Base-by-base conservation (phyloP, 1,284 basidiomycete genomes). In the Termitomyces sp. region DNA sequence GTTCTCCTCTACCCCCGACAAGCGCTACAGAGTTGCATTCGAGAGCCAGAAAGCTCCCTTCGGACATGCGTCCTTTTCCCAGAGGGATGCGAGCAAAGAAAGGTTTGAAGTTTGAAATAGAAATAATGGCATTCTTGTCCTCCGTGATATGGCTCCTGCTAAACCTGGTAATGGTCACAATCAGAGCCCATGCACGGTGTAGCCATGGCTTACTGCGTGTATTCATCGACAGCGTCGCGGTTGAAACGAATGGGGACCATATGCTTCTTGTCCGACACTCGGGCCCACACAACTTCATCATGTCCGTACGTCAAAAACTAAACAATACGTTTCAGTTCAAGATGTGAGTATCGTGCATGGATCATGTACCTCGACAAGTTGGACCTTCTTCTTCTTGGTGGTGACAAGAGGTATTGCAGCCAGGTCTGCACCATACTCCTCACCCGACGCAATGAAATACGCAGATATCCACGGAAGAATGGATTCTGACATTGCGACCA, bases 381-480 rank as follows among this genome's bases (percentile, higher is more conserved):
- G 84, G 1, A 77, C 79, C 59, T 73, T 82, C 58, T 70, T 77
- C 47, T 67, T 70, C 58, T 70, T 73, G 1, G 52, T 49, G 42
- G 63, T 65, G 2, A 17, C n/a, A 7, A 53, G 47, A 1, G 75
- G 73, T 2, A 70, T 64, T 2, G 68, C 65, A 31, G 64, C 59
- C 5, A 79, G 53, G 41, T 79, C 67, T 7, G 71, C 74, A 5
- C 83, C 84, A 58, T 77, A 65, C 2, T 68, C 67, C 61, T 82
- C 76, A 0, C 77, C 80, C n/a, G 78, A 60, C 9, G 63, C 61
- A 17, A 77, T 57, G 42, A 86, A 63, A 61, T 84, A 82, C 21
- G 73, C 62, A 44, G 67, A 64, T 6, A 86, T 77, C 84, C 84
- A 86, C 34, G 81, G 73, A 4, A 58, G 64, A 38, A 84, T 64